Evolutionary conservation across 1,139 yeast species (phyloP).

Genomic region (Sugiyamaella xylanicola): DNA sequence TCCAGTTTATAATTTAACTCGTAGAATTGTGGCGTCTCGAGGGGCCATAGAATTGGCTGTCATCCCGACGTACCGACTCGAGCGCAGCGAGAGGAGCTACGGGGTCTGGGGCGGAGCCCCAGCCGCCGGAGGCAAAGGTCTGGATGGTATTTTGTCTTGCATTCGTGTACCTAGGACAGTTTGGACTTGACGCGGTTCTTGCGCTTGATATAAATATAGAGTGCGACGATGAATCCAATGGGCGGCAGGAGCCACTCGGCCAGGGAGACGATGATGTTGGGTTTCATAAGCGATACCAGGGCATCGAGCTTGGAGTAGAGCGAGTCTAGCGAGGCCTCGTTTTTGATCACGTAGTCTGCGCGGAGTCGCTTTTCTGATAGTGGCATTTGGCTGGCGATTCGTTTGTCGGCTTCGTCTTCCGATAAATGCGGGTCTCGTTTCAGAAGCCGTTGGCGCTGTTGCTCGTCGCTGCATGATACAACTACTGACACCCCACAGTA

Average conservation of each 20-base stretch:
- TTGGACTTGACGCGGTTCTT: slow-evolving; percentile 12
- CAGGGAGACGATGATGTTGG: slow-evolving; percentile 46
- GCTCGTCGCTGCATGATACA: slow-evolving; percentile 59
- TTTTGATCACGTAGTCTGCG: slow-evolving; percentile 72
- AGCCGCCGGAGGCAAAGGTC: slow-evolving; percentile 11
- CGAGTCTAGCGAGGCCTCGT: slow-evolving; percentile 55
- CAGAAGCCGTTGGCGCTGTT: slow-evolving; percentile 65
- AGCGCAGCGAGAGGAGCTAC: not conserved
- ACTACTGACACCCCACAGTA: slow-evolving; percentile 74
- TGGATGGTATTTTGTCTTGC: not conserved
- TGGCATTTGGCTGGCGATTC: slow-evolving; percentile 80
- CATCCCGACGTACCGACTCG: not conserved
- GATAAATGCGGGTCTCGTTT: slow-evolving; percentile 68
- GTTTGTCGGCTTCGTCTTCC: slow-evolving; percentile 64
- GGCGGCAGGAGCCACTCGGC: slow-evolving; percentile 57
- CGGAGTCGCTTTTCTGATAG: slow-evolving; percentile 55
- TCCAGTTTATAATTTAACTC: not conserved
- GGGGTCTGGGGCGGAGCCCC: slow-evolving; percentile 16
- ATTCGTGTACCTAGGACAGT: not conserved
- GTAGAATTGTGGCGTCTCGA: no score
- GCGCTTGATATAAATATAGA: slow-evolving; percentile 27
- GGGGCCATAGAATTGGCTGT: no score
- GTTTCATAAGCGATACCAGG: slow-evolving; percentile 51
- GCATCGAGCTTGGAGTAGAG: slow-evolving; percentile 53
- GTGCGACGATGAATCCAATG: slow-evolving; percentile 61